phyloP scores from a whole-genome alignment of 2,329 filamentous ascomycete species.

The Aaosphaeria pasadenensis region DNA sequence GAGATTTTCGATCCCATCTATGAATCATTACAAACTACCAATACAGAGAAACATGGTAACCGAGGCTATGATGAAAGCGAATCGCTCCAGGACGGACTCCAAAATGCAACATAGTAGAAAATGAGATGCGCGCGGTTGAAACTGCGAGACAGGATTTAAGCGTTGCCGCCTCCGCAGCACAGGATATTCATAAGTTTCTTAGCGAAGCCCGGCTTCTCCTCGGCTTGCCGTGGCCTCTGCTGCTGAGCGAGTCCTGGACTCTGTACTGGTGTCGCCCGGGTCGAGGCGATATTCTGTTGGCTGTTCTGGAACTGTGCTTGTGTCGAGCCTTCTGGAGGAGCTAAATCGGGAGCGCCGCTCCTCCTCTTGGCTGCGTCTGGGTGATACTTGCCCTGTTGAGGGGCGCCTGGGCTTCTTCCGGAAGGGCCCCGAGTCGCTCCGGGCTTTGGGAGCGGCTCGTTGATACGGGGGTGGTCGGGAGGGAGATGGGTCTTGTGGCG shows the following conservation, averaged over 20 bases:
- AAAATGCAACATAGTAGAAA: conserved; percentile 27
- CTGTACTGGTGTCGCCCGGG: conserved; percentile 52
- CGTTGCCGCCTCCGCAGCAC: conserved; percentile 64
- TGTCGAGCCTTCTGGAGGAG: conserved; percentile 84
- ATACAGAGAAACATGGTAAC: conserved; percentile 35
- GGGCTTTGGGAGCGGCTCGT: conserved; percentile 55
- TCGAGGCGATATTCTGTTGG: conserved; percentile 73
- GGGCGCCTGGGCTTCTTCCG: conserved; percentile 29
- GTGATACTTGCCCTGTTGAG: conserved; percentile 19
- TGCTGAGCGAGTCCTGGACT: conserved; percentile 49
- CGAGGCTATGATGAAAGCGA: conserved; percentile 11
- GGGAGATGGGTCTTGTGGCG: conserved; percentile 54
- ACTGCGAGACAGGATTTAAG: conserved; percentile 9
- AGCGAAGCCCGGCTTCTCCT: conserved; percentile 70
- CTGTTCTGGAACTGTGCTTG: conserved; percentile 97
- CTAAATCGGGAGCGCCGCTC: conserved; percentile 69
- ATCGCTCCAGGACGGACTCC: conserved; percentile 34
- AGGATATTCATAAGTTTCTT: conserved; percentile 91
- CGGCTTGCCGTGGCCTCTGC: conserved; percentile 61
- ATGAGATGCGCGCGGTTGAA: conserved; percentile 7
- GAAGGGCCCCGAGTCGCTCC: conserved; percentile 57
- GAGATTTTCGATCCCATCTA: conserved; percentile 38
- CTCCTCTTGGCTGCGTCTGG: conserved; percentile 55
- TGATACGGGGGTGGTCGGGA: conserved; percentile 42
- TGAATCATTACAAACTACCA: conserved; percentile 42